Evolutionary conservation across 768 basidiomycete species (phyloP).

Genomic region (Leccinum uliginosum): DNA sequence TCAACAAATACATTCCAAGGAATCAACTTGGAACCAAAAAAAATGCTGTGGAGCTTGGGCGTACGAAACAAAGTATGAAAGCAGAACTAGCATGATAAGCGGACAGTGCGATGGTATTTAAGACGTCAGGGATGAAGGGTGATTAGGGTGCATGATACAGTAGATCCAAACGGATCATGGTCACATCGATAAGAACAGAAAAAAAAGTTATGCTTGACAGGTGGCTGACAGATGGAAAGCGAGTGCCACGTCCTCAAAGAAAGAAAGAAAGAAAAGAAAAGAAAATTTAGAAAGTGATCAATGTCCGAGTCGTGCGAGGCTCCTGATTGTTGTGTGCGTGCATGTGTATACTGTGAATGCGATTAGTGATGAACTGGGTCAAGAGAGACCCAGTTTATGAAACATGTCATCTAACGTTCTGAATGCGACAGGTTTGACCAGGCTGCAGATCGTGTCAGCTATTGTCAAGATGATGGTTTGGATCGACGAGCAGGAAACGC

Average conservation of each 20-base stretch:
- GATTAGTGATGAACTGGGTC: slow-evolving; percentile 12
- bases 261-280: not conserved
- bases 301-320: slow-evolving; percentile 9
- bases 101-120: not conserved
- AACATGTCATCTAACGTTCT: slow-evolving; percentile 86
- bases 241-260: not conserved
- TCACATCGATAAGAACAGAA: not conserved
- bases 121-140: not conserved
- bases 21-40: not conserved
- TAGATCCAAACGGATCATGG: slow-evolving; percentile 4
- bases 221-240: not conserved
- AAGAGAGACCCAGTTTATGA: slow-evolving; percentile 57
- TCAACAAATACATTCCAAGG: slow-evolving; percentile 12
- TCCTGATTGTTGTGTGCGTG: not conserved
- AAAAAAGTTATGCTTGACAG: slow-evolving; percentile 1
- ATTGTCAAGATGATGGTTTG: not conserved
- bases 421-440: slow-evolving; percentile 96
- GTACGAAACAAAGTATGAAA: not conserved
- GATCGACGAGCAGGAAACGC: slow-evolving; percentile 32
- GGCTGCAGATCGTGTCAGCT: slow-evolving; percentile 38
- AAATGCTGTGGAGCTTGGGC: not conserved
- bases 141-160: slow-evolving; percentile 8
- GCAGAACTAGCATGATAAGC: slow-evolving; percentile 6
- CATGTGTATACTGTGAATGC: slow-evolving; percentile 13
- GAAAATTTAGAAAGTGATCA: slow-evolving; percentile 7